Evolutionary conservation across 495 filamentous ascomycete genomes (phyloP).

Genomic region (Hypoxylon intermedium): DNA sequence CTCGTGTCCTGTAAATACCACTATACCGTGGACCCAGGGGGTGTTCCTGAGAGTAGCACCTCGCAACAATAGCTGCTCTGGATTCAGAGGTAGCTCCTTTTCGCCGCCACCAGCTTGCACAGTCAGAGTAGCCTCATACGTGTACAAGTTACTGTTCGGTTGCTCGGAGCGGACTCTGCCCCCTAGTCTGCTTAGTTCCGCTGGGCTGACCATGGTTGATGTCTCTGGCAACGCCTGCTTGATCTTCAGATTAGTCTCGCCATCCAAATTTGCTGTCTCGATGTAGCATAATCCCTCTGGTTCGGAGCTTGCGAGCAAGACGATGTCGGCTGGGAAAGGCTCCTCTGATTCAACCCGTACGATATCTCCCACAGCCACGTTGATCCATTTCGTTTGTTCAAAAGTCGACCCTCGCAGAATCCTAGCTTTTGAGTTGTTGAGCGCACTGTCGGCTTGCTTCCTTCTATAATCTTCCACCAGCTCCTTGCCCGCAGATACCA

Average conservation of each 20-base stretch:
- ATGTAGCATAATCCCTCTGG: constrained; percentile 99
- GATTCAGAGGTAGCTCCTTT: constrained; percentile 70
- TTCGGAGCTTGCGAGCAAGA: constrained; percentile 91
- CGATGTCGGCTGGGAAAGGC: constrained; percentile 93
- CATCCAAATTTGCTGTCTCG: constrained; percentile 97
- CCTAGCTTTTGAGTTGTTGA: constrained; percentile 88
- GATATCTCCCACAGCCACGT: constrained; percentile 92
- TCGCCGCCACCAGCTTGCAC: constrained; percentile 93
- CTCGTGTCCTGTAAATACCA: constrained; percentile 98
- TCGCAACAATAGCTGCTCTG: constrained; percentile 84
- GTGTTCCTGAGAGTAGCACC: constrained; percentile 96
- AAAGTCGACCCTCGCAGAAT: constrained; percentile 87
- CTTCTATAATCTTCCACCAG: constrained; percentile 92
- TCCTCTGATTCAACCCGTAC: constrained; percentile 94
- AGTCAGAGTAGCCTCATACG: constrained; percentile 95
- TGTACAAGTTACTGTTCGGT: constrained; percentile 98
- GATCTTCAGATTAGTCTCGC: constrained; percentile 98
- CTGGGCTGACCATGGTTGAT: constrained; percentile 81
- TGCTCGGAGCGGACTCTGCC: constrained; percentile 93
- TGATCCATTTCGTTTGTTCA: constrained; percentile 88
- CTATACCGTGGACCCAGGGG: constrained; percentile 95
- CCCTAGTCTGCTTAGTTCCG: constrained; percentile 83
- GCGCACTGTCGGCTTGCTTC: constrained; percentile 80
- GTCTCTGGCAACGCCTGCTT: constrained; percentile 98
- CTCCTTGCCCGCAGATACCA: constrained; percentile 95